phyloP scores from a whole-genome alignment of 2,329 filamentous ascomycete species.

The Aaosphaeria pasadenensis region DNA sequence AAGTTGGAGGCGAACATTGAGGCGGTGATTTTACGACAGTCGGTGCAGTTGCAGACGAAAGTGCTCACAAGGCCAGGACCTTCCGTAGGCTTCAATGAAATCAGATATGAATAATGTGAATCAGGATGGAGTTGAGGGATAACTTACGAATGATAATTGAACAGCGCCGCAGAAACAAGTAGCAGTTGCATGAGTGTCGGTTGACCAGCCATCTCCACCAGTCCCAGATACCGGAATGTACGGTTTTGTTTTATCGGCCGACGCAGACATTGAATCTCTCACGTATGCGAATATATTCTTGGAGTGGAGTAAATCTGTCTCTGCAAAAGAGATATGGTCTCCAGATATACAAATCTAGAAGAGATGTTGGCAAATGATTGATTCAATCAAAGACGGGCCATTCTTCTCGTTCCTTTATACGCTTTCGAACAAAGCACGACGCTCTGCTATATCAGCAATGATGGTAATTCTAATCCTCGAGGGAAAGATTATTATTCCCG shows the following conservation, averaged over 20 bases:
- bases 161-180: constrained; percentile 30
- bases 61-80: constrained; percentile 46
- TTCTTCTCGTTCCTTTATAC: too few relatives aligned
- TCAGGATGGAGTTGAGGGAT: not conserved
- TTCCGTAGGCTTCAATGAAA: constrained; percentile 40
- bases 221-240: constrained; percentile 16
- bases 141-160: constrained; percentile 20
- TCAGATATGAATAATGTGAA: not conserved
- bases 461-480: too few relatives aligned
- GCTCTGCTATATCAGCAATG: too few relatives aligned
- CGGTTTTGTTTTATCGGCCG: not conserved
- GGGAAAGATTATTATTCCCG: too few relatives aligned
- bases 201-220: constrained; percentile 19
- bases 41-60: constrained; percentile 60
- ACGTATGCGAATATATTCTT: too few relatives aligned
- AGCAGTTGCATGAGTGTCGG: constrained; percentile 20
- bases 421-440: too few relatives aligned
- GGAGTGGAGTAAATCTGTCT: too few relatives aligned
- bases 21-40: constrained; percentile 61
- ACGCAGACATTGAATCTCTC: too few relatives aligned
- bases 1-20: constrained; percentile 62
- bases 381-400: too few relatives aligned
- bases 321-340: too few relatives aligned
- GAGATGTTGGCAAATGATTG: too few relatives aligned
- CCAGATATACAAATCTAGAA: too few relatives aligned